Evolutionary conservation across 2,329 filamentous ascomycete species (phyloP), one percentile per base, ranked within the genome.

Genomic region (Hymenoscyphus occultus): DNA sequence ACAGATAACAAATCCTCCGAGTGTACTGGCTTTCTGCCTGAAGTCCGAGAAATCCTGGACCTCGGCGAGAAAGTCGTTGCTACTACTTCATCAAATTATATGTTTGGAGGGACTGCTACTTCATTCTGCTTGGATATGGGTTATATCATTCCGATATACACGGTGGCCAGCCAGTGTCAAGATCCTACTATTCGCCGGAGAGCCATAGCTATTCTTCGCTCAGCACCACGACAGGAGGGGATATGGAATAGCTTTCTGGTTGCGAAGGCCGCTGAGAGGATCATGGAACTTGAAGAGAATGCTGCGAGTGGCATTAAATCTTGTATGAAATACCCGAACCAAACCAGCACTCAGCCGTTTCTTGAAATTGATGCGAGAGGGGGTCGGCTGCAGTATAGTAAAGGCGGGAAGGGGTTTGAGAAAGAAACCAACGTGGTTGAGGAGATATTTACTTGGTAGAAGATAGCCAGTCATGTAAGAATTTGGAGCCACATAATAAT

Each of bases 161-260:
- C 87, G 1, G 84, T 87, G 14, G 86, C 84, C 7, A 87, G 84
- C 19, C 86, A 87, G 69, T 90, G 86, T 70, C 82, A 85, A 7
- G 83, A 88, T 65, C 80, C 82, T 0, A 67, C 77, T 1, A 80
- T 84, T 56, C 82, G 87, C 13, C 79, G 85, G 31, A 83, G 83
- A 68, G 86, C 87, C 16, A 87, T 90, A 59, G 80, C 84, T 68
- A 77, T 90, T 16, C 76, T 90, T 58, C 78, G 80, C 60, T 84
- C 82, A 69, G 85, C 83, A 68, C 81, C 84, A 14, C 80, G 86
- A 12, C 80, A 86, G 59, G 87, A 90, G 74, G 86, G 85, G 19
- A 85, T 90, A 79, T 90, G 87, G 87, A 86, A 90, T 56, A 65
- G 67, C 3, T 16, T 66, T 13, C 42, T 72, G 2, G 63, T 63